These are phyloP conservation scores for Blastobotrys terrestris DNA, from an alignment of 805 yeast genomes.

Conservation along the genomic window DNA sequence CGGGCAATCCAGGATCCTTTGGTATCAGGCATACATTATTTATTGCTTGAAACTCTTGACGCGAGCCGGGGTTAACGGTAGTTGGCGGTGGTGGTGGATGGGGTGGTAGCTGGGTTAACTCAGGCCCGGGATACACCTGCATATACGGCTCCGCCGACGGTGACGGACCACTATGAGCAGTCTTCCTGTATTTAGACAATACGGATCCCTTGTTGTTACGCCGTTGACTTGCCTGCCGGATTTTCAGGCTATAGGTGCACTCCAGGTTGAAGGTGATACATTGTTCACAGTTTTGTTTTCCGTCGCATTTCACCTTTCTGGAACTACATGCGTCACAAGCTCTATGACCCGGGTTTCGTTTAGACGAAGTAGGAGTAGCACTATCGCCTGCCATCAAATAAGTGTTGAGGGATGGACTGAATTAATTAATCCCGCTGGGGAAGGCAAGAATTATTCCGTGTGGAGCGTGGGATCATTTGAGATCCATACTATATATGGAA, in stretches of 20 bases:
- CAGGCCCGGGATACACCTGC: no score
- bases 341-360: background rate
- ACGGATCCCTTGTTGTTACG: background rate
- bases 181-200: background rate
- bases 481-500: no score
- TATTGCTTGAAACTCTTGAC: no score
- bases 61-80: no score
- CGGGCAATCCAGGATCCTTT: background rate
- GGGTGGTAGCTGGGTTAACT: no score
- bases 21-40: background rate
- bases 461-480: no score
- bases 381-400: background rate
- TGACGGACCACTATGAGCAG: no score
- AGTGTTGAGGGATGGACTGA: background rate
- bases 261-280: constrained; percentile 7
- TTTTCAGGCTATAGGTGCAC: constrained; percentile 5
- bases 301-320: constrained; percentile 16
- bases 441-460: constrained; percentile 27
- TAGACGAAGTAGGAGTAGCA: background rate
- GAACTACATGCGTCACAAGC: constrained; percentile 14
- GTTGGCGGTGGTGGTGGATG: no score
- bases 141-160: no score
- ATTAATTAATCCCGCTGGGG: background rate
- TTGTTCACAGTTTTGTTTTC: constrained; percentile 8
- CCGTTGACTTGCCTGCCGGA: constrained; percentile 2